Evolutionary conservation across 202 grass and related monocot species (phyloP), one percentile per base, ranked within the genome.

Genomic region (Saccharum hybrid): DNA sequence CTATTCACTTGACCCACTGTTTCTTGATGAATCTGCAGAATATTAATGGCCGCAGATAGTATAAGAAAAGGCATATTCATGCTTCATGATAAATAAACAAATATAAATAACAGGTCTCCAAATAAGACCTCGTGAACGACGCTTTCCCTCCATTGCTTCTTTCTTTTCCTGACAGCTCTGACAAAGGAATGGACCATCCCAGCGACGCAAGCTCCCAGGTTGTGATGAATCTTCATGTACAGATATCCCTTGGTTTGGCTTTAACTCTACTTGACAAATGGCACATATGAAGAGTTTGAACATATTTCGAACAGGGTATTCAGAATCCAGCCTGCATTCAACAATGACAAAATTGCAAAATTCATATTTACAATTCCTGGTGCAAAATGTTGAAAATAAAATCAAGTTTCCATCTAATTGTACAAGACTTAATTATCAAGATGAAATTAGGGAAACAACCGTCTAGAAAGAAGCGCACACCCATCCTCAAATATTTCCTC

Each of bases 241-340:
- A 0, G 96, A 98, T 89, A 96, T 93, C 37, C 96, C 89, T 83
- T 98, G 93, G 43, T 82, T 82, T 73, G 93, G 96, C 28, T 94
- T 92, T 87, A 98, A 67, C 82, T 92, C 96, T 41, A 87, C 90
- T 89, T 98, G 96, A 81, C 96, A 98, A 82, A 98, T 84, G 28
- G 96, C 96, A 77, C 96, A 98, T 74, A 94, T 83, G 84, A 98
- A 98, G 52, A 98, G 92, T 80, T 94, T 98, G 93, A 98, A 98
- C 86, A 98, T 92, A 82, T 98, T 98, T 52, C 91, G 84, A 77
- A 98, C 89, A 49, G 93, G 96, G 77, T 96, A 98, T 82, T 96
- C 96, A 66, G 89, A 91, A 74, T 96, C 88, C 40, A 98, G 43
- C 86, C 96, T 98, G 89, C 51, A 86, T 70, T 79, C 23, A 81